Percentiles rank a stretch among this genome's conserved stretches.
Evolutionary conservation across 768 basidiomycete species (phyloP).

Genomic region (Heimioporus sp.): DNA sequence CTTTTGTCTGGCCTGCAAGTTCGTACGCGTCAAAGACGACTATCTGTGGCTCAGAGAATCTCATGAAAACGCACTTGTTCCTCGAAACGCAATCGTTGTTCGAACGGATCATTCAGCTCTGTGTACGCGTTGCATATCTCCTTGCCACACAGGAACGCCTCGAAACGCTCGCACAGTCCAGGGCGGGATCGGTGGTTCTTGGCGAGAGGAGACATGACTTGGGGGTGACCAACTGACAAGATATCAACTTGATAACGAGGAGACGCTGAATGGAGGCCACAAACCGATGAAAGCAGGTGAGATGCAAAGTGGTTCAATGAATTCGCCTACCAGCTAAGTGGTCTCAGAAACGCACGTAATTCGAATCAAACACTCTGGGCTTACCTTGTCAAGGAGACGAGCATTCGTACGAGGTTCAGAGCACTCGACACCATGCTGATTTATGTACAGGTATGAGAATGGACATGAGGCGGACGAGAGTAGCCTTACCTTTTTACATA

Average conservation of each 20-base stretch:
- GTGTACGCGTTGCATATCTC: slow-evolving; percentile 99
- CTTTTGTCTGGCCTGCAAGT: slow-evolving; percentile 75
- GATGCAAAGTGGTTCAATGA: slow-evolving; percentile 94
- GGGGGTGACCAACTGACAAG: slow-evolving; percentile 85
- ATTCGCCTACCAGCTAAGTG: slow-evolving; percentile 89
- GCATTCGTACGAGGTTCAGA: slow-evolving; percentile 94
- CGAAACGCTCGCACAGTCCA: slow-evolving; percentile 97
- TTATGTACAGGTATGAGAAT: not conserved
- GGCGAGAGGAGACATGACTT: slow-evolving; percentile 99
- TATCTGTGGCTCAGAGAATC: too few species aligned
- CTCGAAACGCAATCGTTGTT: slow-evolving; percentile 93
- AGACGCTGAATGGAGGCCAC: slow-evolving; percentile 5
- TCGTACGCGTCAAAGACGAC: not conserved
- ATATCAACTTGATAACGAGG: not conserved
- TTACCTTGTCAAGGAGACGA: slow-evolving; percentile 89
- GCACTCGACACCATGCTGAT: slow-evolving; percentile 93
- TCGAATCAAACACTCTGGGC: not conserved
- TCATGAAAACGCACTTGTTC: slow-evolving; percentile 62
- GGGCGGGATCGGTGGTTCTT: slow-evolving; percentile 98
- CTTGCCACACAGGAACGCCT: slow-evolving; percentile 97
- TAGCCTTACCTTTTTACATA: slow-evolving; percentile 72
- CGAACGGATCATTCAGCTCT: slow-evolving; percentile 98
- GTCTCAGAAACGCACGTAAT: not conserved
- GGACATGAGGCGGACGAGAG: not conserved
- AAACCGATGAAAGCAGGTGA: slow-evolving; percentile 93